These are phyloP conservation scores for Atkinsonella texensis DNA, from an alignment of 2,329 filamentous ascomycete species.

Conservation along the genomic window DNA sequence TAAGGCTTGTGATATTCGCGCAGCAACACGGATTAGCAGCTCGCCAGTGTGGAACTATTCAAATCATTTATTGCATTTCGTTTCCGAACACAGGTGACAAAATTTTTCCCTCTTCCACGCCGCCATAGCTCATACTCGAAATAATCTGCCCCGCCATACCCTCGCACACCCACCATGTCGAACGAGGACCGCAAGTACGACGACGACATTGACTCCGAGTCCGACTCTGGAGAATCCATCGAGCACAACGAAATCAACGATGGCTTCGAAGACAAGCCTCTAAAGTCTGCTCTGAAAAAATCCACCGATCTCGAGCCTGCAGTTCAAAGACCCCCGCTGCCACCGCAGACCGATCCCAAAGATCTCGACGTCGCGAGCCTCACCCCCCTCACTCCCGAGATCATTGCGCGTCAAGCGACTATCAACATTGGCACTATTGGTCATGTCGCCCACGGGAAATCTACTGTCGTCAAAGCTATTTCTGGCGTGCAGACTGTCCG, in stretches of 20 bases:
- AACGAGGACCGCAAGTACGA: slow-evolving; percentile 53
- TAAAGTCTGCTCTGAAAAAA: slow-evolving; percentile 85
- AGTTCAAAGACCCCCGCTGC: slow-evolving; percentile 42
- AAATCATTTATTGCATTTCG: background rate
- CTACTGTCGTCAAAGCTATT: slow-evolving; percentile 97
- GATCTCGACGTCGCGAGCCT: slow-evolving; percentile 73
- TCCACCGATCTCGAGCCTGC: slow-evolving; percentile 40
- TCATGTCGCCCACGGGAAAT: slow-evolving; percentile 98
- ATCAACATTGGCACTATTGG: slow-evolving; percentile 99
- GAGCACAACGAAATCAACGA: slow-evolving; percentile 46
- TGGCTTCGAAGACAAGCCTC: slow-evolving; percentile 49
- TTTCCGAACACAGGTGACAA: background rate
- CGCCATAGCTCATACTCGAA: background rate
- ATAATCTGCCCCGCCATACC: slow-evolving; percentile 17
- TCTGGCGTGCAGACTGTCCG: slow-evolving; percentile 97
- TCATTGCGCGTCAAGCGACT: slow-evolving; percentile 94
- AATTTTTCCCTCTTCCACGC: background rate
- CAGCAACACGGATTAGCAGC: slow-evolving; percentile 3
- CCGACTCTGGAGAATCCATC: slow-evolving; percentile 52
- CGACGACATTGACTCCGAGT: slow-evolving; percentile 65
- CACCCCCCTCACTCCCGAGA: slow-evolving; percentile 83
- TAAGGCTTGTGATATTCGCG: slow-evolving; percentile 7
- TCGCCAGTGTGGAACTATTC: background rate
- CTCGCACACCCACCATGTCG: slow-evolving; percentile 30
- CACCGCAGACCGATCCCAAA: slow-evolving; percentile 86